A percentile compares a stretch with the other conserved stretches of the same genome.
phyloP scores from a whole-genome alignment of 164 flowering plant genomes.

The Tetracentron sinense region DNA sequence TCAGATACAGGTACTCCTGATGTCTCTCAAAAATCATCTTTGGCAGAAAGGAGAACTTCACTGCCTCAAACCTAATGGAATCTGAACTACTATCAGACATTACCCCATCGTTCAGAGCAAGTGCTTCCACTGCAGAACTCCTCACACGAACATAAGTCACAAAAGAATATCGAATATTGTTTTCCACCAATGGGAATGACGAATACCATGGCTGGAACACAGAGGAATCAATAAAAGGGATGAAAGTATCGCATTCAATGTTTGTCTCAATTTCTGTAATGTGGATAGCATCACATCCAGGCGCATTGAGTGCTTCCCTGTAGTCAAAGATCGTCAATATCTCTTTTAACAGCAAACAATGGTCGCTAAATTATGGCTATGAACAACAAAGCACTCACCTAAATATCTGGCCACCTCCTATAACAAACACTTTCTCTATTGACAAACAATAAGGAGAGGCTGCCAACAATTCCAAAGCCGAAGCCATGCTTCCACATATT shows the following conservation, averaged over 20 bases:
- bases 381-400: constrained; percentile 37
- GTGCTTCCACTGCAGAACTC: constrained; percentile 32
- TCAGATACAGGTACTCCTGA: constrained; percentile 69
- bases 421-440: no score
- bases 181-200: constrained; percentile 71
- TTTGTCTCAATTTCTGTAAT: constrained; percentile 66
- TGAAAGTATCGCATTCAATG: constrained; percentile 86
- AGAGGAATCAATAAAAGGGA: constrained; percentile 63
- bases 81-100: constrained; percentile 21
- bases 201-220: constrained; percentile 82
- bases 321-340: constrained; percentile 8
- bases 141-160: constrained; percentile 73
- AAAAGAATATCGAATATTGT: constrained; percentile 56
- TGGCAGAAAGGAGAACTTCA: constrained; percentile 65
- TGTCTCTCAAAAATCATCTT: constrained; percentile 76
- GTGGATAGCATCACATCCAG: constrained; percentile 86
- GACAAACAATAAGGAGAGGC: constrained; percentile 75
- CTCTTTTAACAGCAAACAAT: constrained; percentile 1
- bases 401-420: no score
- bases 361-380: not conserved
- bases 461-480: constrained; percentile 75
- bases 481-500: constrained; percentile 70
- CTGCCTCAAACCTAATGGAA: constrained; percentile 39
- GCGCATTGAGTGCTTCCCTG: constrained; percentile 82
- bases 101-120: constrained; percentile 25